These are phyloP conservation scores for Globisporangium sylvaticum DNA, from an alignment of 352 stramenopile species.

Conservation along the genomic window DNA sequence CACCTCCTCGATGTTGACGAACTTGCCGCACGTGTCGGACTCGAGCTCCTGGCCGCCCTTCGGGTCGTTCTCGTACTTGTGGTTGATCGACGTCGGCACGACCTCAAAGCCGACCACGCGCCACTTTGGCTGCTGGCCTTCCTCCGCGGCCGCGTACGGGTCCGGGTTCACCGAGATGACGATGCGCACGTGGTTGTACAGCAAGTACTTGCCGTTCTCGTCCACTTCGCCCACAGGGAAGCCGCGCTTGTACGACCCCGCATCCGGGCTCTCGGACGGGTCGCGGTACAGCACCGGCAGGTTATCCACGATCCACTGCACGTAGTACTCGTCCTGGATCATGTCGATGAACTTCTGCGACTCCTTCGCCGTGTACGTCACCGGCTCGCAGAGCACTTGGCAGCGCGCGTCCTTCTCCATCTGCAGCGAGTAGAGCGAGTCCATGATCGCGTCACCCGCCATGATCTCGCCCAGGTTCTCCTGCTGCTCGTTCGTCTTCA, in stretches of 20 bases:
- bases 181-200: conserved; percentile 99
- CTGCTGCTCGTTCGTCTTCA: conserved; percentile 76
- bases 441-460: conserved; percentile 88
- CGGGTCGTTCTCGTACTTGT: conserved; percentile 88
- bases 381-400: conserved; percentile 88
- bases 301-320: conserved; percentile 94
- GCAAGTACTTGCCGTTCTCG: conserved; percentile 88
- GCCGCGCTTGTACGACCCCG: conserved; percentile 83
- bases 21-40: conserved; percentile 84
- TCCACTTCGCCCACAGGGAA: conserved; percentile 93
- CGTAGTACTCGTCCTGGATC: conserved; percentile 94
- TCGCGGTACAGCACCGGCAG: conserved; percentile 87
- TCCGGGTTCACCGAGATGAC: conserved; percentile 91
- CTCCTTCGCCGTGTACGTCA: conserved; percentile 78
- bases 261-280: conserved; percentile 56
- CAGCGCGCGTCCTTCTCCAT: conserved; percentile 89
- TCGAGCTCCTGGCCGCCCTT: conserved; percentile 74
- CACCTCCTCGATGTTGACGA: conserved; percentile 83
- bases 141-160: conserved; percentile 62
- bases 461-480: conserved; percentile 94
- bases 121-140: conserved; percentile 48
- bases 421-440: conserved; percentile 87
- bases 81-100: conserved; percentile 92
- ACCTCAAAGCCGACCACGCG: conserved; percentile 96
- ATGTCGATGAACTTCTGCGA: conserved; percentile 84